Evolutionary conservation across 805 yeast genomes (phyloP), one percentile per base, ranked within the genome.

Genomic region (Pichia sporocuriosa): DNA sequence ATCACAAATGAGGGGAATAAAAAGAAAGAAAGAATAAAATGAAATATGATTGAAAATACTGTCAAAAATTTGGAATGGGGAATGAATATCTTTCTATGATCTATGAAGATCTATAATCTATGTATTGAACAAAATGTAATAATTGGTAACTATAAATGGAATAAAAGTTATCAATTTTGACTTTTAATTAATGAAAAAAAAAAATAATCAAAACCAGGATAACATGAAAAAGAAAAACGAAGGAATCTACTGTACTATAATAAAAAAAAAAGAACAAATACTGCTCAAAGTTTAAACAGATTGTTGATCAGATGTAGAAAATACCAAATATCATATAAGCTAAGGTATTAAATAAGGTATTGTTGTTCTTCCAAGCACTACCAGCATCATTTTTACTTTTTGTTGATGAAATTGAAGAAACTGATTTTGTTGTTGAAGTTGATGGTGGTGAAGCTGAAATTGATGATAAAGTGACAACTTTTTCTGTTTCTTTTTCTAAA

Each of bases 401-500:
- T 7, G 36, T n/a, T 15, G 43, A 26, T 16, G 33, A 26, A 20
- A 32, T 25, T 16, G 37, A 31, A 10, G 34, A 28, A 16, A 13
- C 34, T 6, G 34, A 30, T 8, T 27, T 39, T 4, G 41, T 29
- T 6, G 30, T 15, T 11, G 47, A 13, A 4, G 40, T 28, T 6
- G 44, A 19, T 20, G 44, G 42, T 13, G 42, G 35, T 3, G 43
- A 34, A 10, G 42, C 32, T 11, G 56, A 43, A 15, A 51, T 42
- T n/a, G 62, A 45, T 4, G 54, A 39, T 35, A 55, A 44, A 10
- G 55, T 50, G 15, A 44, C 46, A 17, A 45, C 33, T 9, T 40
- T 53, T n/a, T 37, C 43, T 15, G 45, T 56, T 7, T 35, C 36
- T 16, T 37, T 21, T 23, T 43, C 53, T 19, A 45, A 62, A 19